Conservation (phyloP, 768 basidiomycete species). For the Suillus variegatus region DNA sequence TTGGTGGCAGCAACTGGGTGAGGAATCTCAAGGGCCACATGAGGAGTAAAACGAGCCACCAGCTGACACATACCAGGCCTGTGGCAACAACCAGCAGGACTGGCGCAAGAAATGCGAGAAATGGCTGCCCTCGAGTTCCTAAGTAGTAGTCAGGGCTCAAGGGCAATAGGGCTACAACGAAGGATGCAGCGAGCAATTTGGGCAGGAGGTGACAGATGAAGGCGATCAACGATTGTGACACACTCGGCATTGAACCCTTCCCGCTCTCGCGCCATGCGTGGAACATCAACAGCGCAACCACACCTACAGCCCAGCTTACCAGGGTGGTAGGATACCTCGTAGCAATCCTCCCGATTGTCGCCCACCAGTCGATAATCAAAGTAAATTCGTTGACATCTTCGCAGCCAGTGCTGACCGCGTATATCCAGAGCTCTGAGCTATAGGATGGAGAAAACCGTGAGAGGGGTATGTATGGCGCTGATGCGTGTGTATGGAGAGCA, state of each 20-base stretch:
- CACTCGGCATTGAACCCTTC: constrained; percentile 39
- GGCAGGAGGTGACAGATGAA: constrained; percentile 44
- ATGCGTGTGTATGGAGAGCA: constrained; percentile 65
- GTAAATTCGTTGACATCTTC: constrained; percentile 35
- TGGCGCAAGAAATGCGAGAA: constrained; percentile 37
- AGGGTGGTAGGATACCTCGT: constrained; percentile 75
- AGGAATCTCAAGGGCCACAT: constrained; percentile 44
- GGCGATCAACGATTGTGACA: constrained; percentile 47
- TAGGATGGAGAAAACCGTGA: constrained; percentile 17
- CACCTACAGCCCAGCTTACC: constrained; percentile 71
- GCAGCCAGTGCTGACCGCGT: constrained; percentile 58
- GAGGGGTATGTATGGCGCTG: constrained; percentile 61
- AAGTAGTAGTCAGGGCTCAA: constrained; percentile 55
- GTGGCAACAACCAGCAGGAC: constrained; percentile 58
- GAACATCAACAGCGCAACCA: constrained; percentile 61
- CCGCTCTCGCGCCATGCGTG: constrained; percentile 44
- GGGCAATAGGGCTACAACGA: constrained; percentile 55
- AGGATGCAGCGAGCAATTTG: constrained; percentile 44
- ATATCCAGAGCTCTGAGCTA: constrained; percentile 58
- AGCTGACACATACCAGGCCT: constrained; percentile 64
- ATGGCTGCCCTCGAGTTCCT: constrained; percentile 54
- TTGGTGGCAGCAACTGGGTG: constrained; percentile 13
- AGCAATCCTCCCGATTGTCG: constrained; percentile 69
- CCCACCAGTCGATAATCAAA: constrained; percentile 69
- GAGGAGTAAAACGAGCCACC: constrained; percentile 51